A percentile compares a stretch with the other conserved stretches of the same genome.
Evolutionary conservation across 2,329 filamentous ascomycete species (phyloP).

Genomic region (Ascochyta viciae-villosae): DNA sequence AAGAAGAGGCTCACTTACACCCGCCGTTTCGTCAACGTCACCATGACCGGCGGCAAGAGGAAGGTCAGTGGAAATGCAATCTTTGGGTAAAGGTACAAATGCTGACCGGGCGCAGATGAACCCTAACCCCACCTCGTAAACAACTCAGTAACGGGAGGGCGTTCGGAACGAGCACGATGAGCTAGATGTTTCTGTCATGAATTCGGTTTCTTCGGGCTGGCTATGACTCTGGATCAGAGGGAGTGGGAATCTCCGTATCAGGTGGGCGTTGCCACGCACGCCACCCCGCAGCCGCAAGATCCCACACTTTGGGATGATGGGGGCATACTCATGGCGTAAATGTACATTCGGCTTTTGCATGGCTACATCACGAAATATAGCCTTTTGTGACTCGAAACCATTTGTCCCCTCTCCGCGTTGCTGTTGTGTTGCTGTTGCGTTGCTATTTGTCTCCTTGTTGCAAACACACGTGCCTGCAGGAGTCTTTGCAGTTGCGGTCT

Average conservation of each 20-base stretch:
- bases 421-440: background rate
- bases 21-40: slow-evolving; percentile 97
- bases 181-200: slow-evolving; percentile 45
- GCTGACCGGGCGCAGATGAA: slow-evolving; percentile 69
- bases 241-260: slow-evolving; percentile 38
- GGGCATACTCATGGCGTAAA: slow-evolving; percentile 51
- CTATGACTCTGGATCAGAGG: slow-evolving; percentile 52
- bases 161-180: slow-evolving; percentile 41
- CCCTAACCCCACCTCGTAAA: slow-evolving; percentile 79
- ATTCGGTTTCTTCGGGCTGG: slow-evolving; percentile 46
- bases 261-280: slow-evolving; percentile 39
- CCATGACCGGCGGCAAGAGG: slow-evolving; percentile 96
- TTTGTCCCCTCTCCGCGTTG: background rate
- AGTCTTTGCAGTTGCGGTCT: background rate
- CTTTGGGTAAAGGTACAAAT: background rate
- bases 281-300: slow-evolving; percentile 38
- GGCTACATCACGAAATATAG: slow-evolving; percentile 42
- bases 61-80: slow-evolving; percentile 69
- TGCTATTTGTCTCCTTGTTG: background rate
- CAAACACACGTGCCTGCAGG: no score
- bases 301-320: slow-evolving; percentile 48
- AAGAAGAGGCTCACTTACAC: slow-evolving; percentile 98
- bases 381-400: slow-evolving; percentile 33
- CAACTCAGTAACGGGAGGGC: slow-evolving; percentile 31
- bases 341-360: slow-evolving; percentile 48